Evolutionary conservation across 768 basidiomycete species (phyloP).

Genomic region (Boletus barrowsii): DNA sequence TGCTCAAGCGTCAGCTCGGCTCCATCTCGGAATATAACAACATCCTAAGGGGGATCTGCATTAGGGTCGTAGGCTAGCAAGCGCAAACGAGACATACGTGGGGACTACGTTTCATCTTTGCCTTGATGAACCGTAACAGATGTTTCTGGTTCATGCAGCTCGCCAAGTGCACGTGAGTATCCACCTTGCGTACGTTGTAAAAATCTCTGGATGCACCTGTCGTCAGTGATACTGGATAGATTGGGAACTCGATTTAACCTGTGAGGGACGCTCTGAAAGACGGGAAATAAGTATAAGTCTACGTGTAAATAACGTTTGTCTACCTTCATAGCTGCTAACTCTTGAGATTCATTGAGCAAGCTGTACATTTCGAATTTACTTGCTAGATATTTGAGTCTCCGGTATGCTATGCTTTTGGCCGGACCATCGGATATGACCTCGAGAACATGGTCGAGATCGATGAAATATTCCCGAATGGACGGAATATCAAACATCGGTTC

Average conservation of each 20-base stretch:
- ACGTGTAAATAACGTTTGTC: slow-evolving; percentile 15
- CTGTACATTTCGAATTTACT: slow-evolving; percentile 95
- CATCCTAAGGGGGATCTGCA: slow-evolving; percentile 56
- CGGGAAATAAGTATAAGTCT: slow-evolving; percentile 1
- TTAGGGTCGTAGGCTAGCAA: not conserved
- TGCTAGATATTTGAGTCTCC: slow-evolving; percentile 84
- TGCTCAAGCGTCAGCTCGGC: slow-evolving; percentile 82
- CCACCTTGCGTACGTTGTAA: slow-evolving; percentile 97
- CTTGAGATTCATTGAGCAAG: slow-evolving; percentile 89
- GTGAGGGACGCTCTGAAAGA: slow-evolving; percentile 30
- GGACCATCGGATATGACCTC: slow-evolving; percentile 93
- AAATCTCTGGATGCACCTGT: slow-evolving; percentile 68
- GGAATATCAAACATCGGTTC: slow-evolving; percentile 77
- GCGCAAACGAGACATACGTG: slow-evolving; percentile 44
- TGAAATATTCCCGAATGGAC: slow-evolving; percentile 89
- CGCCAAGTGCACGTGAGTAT: slow-evolving; percentile 98
- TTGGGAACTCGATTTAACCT: slow-evolving; percentile 16
- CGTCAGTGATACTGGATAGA: slow-evolving; percentile 1
- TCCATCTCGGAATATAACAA: slow-evolving; percentile 94
- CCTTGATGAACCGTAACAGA: slow-evolving; percentile 95
- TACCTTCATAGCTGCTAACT: slow-evolving; percentile 96
- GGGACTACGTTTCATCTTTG: slow-evolving; percentile 91
- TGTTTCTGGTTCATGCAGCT: slow-evolving; percentile 99
- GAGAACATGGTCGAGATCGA: slow-evolving; percentile 91
- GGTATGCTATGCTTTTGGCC: slow-evolving; percentile 92